Percentiles rank a stretch among this genome's conserved stretches.
Evolutionary conservation across 2,329 filamentous ascomycete species (phyloP).

Genomic region (Xylariaceae sp.): DNA sequence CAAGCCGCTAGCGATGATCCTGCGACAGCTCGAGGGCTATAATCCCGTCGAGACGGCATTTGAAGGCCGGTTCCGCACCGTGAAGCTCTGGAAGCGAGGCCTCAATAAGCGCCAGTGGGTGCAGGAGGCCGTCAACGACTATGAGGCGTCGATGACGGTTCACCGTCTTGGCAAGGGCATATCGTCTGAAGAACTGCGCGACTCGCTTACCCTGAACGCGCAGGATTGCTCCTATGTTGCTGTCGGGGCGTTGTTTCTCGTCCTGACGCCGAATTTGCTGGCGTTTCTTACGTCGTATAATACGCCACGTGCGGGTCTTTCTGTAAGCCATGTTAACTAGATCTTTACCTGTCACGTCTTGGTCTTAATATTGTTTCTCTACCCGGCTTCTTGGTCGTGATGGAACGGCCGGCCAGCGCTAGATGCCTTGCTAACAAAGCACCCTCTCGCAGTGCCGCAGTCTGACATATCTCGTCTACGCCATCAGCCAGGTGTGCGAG

Average conservation of each 20-base stretch:
- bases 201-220: constrained; percentile 28
- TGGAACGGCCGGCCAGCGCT: no score
- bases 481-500: constrained; percentile 41
- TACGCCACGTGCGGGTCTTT: constrained; percentile 43
- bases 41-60: constrained; percentile 38
- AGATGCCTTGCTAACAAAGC: neutral
- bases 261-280: constrained; percentile 40
- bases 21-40: constrained; percentile 33
- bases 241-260: constrained; percentile 31
- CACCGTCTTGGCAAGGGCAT: constrained; percentile 13
- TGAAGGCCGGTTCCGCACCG: constrained; percentile 40
- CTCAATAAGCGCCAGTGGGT: constrained; percentile 43
- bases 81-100: constrained; percentile 45
- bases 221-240: constrained; percentile 36
- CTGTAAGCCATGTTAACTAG: constrained; percentile 17
- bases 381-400: no score
- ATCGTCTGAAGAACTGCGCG: constrained; percentile 24
- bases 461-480: constrained; percentile 45
- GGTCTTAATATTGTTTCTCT: no score
- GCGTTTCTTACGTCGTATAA: constrained; percentile 45
- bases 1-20: constrained; percentile 18
- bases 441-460: constrained; percentile 37
- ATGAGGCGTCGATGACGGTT: constrained; percentile 24
- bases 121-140: constrained; percentile 40
- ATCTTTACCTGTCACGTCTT: no score